A percentile compares a stretch with the other conserved stretches of the same genome.
Conservation (phyloP, 2,329 filamentous ascomycete species). For the Hypoxylon sp. region DNA sequence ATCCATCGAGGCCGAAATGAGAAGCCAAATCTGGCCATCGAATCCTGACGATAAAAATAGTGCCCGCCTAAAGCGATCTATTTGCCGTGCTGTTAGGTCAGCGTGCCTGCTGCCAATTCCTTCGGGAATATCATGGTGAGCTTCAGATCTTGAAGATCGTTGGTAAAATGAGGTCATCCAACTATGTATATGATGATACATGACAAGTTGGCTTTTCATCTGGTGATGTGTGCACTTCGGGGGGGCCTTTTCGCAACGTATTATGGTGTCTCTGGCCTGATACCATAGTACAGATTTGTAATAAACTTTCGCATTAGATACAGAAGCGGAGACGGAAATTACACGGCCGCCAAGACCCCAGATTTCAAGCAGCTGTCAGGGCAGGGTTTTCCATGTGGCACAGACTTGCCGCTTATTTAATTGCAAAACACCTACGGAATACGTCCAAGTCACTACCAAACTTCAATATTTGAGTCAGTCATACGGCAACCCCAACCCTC, state of each 20-base stretch:
- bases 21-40: conserved; percentile 1
- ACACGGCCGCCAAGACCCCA: background rate
- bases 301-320: background rate
- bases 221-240: background rate
- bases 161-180: conserved; percentile 4
- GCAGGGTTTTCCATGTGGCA: background rate
- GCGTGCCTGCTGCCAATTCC: background rate
- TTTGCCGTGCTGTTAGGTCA: background rate
- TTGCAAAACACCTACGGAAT: too few relatives aligned
- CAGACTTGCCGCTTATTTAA: background rate
- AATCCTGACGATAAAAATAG: conserved; percentile 20
- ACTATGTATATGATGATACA: background rate
- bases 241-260: background rate
- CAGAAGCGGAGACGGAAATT: background rate
- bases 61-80: background rate
- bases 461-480: too few relatives aligned
- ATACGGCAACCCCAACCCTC: background rate
- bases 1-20: conserved; percentile 31
- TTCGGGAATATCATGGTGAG: background rate
- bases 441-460: too few relatives aligned
- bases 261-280: too few relatives aligned
- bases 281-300: too few relatives aligned
- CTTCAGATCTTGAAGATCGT: background rate
- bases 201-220: background rate
- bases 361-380: background rate